Evolutionary conservation across 2,329 filamentous ascomycete species (phyloP).

Genomic region (Fusarium heterosporum): DNA sequence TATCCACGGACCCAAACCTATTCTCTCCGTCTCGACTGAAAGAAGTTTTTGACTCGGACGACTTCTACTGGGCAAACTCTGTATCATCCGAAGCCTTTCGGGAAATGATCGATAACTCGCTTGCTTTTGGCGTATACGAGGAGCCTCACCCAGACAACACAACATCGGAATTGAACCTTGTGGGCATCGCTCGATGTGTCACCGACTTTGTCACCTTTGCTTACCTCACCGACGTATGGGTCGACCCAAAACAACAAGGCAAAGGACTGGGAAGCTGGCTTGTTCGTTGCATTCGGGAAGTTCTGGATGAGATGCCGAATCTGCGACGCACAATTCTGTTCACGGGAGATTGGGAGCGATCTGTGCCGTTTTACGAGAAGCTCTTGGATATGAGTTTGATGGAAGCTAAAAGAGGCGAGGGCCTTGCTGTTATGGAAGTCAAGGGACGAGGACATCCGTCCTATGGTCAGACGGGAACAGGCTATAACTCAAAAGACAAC

Average conservation of each 20-base stretch:
- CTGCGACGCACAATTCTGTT: slow-evolving; percentile 67
- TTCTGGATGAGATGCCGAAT: slow-evolving; percentile 62
- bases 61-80: slow-evolving; percentile 67
- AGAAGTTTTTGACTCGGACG: slow-evolving; percentile 60
- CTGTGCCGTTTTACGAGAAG: slow-evolving; percentile 51
- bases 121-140: slow-evolving; percentile 68
- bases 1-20: slow-evolving; percentile 65
- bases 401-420: slow-evolving; percentile 35
- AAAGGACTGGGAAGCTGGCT: slow-evolving; percentile 72
- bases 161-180: slow-evolving; percentile 10
- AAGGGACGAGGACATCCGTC: slow-evolving; percentile 42
- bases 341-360: slow-evolving; percentile 52
- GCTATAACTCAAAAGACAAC: slow-evolving; percentile 1
- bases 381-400: slow-evolving; percentile 50
- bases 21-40: slow-evolving; percentile 63
- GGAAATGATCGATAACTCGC: slow-evolving; percentile 62
- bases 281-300: slow-evolving; percentile 66
- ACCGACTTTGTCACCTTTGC: slow-evolving; percentile 74
- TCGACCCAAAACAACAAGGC: slow-evolving; percentile 65
- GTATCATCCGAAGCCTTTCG: slow-evolving; percentile 58
- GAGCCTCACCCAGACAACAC: not conserved
- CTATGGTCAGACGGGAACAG: not conserved
- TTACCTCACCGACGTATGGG: slow-evolving; percentile 73
- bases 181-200: slow-evolving; percentile 60
- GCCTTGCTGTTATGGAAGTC: slow-evolving; percentile 45